Percentiles rank a stretch among this genome's conserved stretches.
These are phyloP conservation scores for Talaromyces sp. DNA, from an alignment of 2,329 filamentous ascomycete genomes.

Conservation along the genomic window DNA sequence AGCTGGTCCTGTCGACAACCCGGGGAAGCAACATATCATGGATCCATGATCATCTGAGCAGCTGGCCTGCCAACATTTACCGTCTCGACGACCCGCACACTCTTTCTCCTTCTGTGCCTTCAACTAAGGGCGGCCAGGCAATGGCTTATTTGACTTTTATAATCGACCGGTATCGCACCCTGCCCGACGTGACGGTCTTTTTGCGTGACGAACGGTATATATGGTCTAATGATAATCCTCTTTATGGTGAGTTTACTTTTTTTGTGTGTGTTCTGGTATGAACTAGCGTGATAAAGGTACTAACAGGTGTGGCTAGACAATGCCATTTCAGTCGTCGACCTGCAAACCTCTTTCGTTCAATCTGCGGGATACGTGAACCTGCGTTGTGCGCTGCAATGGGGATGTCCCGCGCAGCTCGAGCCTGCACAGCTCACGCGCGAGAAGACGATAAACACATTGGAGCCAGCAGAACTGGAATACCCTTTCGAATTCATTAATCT, in stretches of 20 bases:
- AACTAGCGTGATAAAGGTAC: neutral
- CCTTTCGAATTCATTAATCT: conserved; percentile 31
- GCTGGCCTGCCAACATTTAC: neutral
- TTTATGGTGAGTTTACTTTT: conserved; percentile 35
- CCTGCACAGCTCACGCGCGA: neutral
- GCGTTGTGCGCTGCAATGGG: neutral
- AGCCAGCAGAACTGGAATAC: neutral
- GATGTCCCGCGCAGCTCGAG: neutral
- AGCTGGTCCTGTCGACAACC: neutral
- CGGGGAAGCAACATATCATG: neutral
- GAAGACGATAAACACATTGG: neutral
- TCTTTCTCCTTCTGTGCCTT: conserved; percentile 27
- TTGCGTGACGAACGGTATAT: conserved; percentile 40
- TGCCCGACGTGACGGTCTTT: conserved; percentile 38
- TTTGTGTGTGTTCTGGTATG: neutral
- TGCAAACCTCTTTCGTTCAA: neutral
- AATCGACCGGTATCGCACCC: conserved; percentile 41
- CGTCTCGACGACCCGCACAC: neutral
- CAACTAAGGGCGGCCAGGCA: conserved; percentile 44
- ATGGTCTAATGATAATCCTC: conserved; percentile 41
- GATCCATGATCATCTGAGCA: neutral
- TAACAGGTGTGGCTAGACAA: neutral
- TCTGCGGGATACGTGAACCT: neutral
- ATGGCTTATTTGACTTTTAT: conserved; percentile 45
- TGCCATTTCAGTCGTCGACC: neutral